A percentile compares a stretch with the other conserved stretches of the same genome.
Evolutionary conservation across 352 stramenopile genomes (phyloP).

Genomic region (Pythium grandisporangium): DNA sequence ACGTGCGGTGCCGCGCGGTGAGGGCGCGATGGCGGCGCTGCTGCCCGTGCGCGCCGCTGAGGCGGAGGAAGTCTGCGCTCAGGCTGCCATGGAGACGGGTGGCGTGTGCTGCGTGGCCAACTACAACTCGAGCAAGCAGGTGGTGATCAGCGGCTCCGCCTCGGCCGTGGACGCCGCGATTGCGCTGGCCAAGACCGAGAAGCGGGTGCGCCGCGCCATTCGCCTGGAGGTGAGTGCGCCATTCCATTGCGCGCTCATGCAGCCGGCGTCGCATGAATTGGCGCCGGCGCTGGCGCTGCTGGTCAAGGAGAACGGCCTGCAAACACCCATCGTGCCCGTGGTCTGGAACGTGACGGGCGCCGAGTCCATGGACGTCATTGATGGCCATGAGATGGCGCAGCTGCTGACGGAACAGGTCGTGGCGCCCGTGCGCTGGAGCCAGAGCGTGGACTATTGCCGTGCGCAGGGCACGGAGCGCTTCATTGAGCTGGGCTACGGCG

Average conservation of each 20-base stretch:
- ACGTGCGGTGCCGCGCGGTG: slow-evolving; percentile 31
- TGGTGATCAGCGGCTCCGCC: slow-evolving; percentile 66
- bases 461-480: slow-evolving; percentile 35
- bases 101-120: slow-evolving; percentile 73
- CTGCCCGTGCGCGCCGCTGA: slow-evolving; percentile 45
- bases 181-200: slow-evolving; percentile 45
- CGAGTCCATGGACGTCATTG: slow-evolving; percentile 30
- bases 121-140: slow-evolving; percentile 86
- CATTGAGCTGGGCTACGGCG: slow-evolving; percentile 59
- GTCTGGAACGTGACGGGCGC: slow-evolving; percentile 75
- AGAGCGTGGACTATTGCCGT: slow-evolving; percentile 72
- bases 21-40: slow-evolving; percentile 70
- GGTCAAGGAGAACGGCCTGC: slow-evolving; percentile 19
- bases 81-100: slow-evolving; percentile 20
- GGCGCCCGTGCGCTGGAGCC: slow-evolving; percentile 61
- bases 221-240: slow-evolving; percentile 73
- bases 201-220: slow-evolving; percentile 62
- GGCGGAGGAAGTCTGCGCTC: slow-evolving; percentile 42
- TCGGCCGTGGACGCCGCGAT: slow-evolving; percentile 42
- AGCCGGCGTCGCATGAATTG: slow-evolving; percentile 42
- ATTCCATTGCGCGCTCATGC: slow-evolving; percentile 81
- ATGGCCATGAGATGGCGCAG: slow-evolving; percentile 24
- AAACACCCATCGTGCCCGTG: slow-evolving; percentile 36
- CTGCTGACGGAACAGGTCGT: slow-evolving; percentile 55
- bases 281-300: slow-evolving; percentile 20